These are phyloP conservation scores for Boletus sp. DNA, from an alignment of 768 basidiomycete genomes.

Conservation along the genomic window DNA sequence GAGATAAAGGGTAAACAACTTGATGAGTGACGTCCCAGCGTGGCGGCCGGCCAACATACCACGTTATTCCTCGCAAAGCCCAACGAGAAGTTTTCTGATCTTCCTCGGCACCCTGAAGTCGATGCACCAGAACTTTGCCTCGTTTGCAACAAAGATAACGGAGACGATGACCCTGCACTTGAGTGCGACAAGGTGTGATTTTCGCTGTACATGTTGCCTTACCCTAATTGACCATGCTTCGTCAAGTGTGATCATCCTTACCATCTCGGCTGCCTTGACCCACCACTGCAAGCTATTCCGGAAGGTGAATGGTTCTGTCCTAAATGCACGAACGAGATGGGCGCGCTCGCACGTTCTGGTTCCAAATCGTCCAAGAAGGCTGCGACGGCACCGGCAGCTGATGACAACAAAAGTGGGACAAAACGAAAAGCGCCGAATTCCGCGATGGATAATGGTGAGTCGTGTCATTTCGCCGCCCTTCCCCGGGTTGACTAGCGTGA, in stretches of 20 bases:
- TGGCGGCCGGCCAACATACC: conserved; percentile 85
- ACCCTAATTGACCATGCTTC: conserved; percentile 1
- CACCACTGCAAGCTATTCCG: conserved; percentile 73
- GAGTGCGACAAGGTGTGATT: conserved; percentile 84
- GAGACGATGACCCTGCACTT: conserved; percentile 68
- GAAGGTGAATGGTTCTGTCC: conserved; percentile 94
- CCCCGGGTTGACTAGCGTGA: neutral
- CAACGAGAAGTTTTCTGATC: conserved; percentile 67
- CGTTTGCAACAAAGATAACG: conserved; percentile 65
- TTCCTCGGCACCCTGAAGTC: conserved; percentile 81
- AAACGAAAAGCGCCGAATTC: conserved; percentile 50
- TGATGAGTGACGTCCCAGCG: conserved; percentile 38
- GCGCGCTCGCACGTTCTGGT: conserved; percentile 35
- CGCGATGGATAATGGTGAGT: conserved; percentile 37
- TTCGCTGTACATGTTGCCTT: neutral
- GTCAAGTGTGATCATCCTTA: conserved; percentile 84
- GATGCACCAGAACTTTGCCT: conserved; percentile 66
- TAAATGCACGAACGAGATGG: conserved; percentile 59
- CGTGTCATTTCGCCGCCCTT: neutral
- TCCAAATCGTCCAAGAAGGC: conserved; percentile 20
- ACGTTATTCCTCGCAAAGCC: conserved; percentile 80
- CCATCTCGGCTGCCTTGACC: conserved; percentile 77
- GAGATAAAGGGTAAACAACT: neutral
- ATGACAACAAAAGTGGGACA: conserved; percentile 26
- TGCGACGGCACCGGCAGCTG: conserved; percentile 1